Conservation (phyloP, 306 rosid species). For the Aeschynomene evenia region DNA sequence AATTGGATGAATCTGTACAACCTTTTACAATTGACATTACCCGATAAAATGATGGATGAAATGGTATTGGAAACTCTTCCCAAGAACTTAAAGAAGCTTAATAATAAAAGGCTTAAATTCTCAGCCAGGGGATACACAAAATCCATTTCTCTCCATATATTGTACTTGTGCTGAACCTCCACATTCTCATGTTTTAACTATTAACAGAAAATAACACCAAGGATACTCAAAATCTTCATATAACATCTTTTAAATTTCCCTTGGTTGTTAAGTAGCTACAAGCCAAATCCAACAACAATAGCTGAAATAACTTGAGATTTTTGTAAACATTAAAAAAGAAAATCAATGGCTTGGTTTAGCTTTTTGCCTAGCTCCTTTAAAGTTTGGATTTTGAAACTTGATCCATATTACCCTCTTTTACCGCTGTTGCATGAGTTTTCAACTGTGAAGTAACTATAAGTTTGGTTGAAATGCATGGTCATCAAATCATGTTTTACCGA, state of each 20-base stretch:
- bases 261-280: neutral
- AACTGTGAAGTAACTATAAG: slow-evolving; percentile 20
- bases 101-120: too few species aligned
- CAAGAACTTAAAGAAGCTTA: neutral
- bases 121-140: neutral
- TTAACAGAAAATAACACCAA: neutral
- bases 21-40: neutral
- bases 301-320: neutral
- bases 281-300: slow-evolving; percentile 1
- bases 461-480: slow-evolving; percentile 29
- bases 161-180: neutral
- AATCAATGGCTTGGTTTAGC: neutral
- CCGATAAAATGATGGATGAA: neutral
- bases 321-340: neutral
- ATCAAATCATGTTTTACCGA: neutral
- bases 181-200: neutral
- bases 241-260: neutral
- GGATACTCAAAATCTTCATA: neutral
- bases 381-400: neutral
- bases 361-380: slow-evolving; percentile 1
- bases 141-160: neutral
- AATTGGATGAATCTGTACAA: too few species aligned
- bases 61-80: neutral
- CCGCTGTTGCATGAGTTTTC: neutral
- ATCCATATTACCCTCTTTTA: neutral